Base-by-base conservation (phyloP, 768 basidiomycete species). In the Boletus huronensis region DNA sequence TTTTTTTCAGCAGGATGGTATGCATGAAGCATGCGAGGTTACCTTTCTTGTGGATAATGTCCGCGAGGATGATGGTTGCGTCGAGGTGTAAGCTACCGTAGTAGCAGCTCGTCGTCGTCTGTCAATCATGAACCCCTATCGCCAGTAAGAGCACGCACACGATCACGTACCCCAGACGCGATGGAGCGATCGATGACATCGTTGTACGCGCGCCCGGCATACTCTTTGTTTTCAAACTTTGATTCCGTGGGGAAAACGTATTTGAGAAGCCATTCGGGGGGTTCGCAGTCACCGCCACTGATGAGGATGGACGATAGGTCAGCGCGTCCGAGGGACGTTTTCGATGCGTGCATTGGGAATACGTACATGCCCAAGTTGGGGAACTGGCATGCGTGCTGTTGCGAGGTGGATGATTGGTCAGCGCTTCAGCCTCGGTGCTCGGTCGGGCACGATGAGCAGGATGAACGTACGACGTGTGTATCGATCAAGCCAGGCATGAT, bases 31-130 rank as follows among this genome's bases (percentile, higher is more conserved):
- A 1, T 11, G 13, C 1, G 36, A 39, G 10, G 76, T 61, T 52
- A 79, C 88, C 89, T 61, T 72, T 70, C 6, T 65, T 61, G 60
- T 86, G 78, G 8, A 87, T 79, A 25, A 88, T 80, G 25, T 90
- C 82, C 1, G 90, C 93, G 10, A 97, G 81, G 19, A 80, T 70
- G 70, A 85, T 90, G 6, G 90, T 92, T 0, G 86, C 82, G 46
- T 86, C 83, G 25, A 86, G 73, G 68, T 98, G 93, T 8, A 93
- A 72, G 0, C 88, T 87, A 11, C 82, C 90, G 67, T 90, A 96
- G 69, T 93, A 96, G 67, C 90, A 95, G 61, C 86, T 90, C 0
- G 93, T 96, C 1, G 94, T 96, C 2, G 92, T 94, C 93, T 60
- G 23, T 32, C 31, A 19, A 17, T 45, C 51, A 23, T 61, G 26